phyloP scores from a whole-genome alignment of 2,329 filamentous ascomycete species.

The Fusarium udum region DNA sequence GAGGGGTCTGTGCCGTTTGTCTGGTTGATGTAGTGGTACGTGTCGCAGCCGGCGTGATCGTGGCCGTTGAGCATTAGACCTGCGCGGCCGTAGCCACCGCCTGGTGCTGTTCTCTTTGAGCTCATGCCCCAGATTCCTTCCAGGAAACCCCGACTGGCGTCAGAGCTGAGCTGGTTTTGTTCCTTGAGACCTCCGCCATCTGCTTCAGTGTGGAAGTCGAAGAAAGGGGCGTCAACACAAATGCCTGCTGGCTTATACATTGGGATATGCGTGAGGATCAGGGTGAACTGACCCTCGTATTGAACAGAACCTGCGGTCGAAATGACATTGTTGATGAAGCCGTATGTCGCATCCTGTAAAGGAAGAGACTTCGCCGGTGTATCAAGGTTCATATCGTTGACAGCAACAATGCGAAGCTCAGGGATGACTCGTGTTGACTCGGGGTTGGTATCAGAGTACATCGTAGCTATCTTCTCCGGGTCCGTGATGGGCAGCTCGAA shows the following conservation, averaged over 20 bases:
- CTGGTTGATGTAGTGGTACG: conserved; percentile 82
- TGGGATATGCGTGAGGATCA: conserved; percentile 92
- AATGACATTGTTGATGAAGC: conserved; percentile 78
- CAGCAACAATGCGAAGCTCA: conserved; percentile 81
- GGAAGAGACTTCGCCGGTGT: conserved; percentile 74
- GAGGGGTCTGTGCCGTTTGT: conserved; percentile 52
- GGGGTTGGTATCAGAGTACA: conserved; percentile 56
- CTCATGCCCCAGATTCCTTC: conserved; percentile 86
- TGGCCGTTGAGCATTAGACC: conserved; percentile 92
- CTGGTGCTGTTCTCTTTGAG: conserved; percentile 66
- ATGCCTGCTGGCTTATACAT: conserved; percentile 83
- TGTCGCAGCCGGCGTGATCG: conserved; percentile 94
- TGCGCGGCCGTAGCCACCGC: conserved; percentile 70
- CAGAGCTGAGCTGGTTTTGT: conserved; percentile 86
- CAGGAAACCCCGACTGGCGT: conserved; percentile 78
- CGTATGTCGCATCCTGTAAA: conserved; percentile 80
- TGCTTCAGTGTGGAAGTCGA: conserved; percentile 76
- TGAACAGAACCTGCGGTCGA: conserved; percentile 68
- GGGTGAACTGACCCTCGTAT: conserved; percentile 73
- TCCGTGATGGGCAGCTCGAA: conserved; percentile 67
- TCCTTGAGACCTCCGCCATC: conserved; percentile 80
- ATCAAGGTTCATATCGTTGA: conserved; percentile 96
- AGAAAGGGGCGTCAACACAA: conserved; percentile 86
- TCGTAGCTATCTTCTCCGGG: conserved; percentile 51
- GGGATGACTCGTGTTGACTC: conserved; percentile 63